phyloP scores from a whole-genome alignment of 345 rosid genomes.

The Eucalyptus globulus region DNA sequence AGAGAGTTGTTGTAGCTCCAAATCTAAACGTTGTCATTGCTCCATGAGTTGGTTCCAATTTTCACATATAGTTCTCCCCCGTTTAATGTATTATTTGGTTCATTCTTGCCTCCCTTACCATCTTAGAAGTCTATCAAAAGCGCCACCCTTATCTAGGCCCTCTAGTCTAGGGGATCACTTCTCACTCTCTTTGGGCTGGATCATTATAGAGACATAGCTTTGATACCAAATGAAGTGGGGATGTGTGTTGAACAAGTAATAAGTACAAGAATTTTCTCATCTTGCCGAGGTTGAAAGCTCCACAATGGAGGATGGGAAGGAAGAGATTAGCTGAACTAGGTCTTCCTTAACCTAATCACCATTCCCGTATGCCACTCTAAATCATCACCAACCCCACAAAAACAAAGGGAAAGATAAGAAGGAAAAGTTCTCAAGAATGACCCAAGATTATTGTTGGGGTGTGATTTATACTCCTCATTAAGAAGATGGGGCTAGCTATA shows the following conservation, averaged over 20 bases:
- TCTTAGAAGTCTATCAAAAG: not conserved
- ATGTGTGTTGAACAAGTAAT: not conserved
- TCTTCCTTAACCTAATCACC: not conserved
- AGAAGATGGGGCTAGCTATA: not conserved
- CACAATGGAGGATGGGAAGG: not conserved
- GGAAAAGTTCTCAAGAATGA: not conserved
- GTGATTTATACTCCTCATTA: not conserved
- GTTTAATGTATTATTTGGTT: not conserved
- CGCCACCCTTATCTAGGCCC: not conserved
- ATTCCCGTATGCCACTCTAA: not conserved
- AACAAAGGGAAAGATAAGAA: not conserved
- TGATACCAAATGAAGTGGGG: not conserved
- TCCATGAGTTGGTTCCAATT: not conserved
- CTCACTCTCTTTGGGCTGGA: not conserved
- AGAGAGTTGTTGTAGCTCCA: rapidly evolving
- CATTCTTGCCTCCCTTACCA: not conserved
- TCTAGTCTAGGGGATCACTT: not conserved
- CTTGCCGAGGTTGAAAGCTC: not conserved
- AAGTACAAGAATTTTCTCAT: not conserved
- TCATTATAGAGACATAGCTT: not conserved
- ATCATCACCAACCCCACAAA: not conserved
- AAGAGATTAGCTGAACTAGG: not conserved
- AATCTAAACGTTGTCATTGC: not conserved
- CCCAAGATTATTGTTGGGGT: not conserved
- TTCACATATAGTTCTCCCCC: not conserved